These are phyloP conservation scores for Triadica sebifera DNA, from an alignment of 345 rosid genomes.

Conservation along the genomic window DNA sequence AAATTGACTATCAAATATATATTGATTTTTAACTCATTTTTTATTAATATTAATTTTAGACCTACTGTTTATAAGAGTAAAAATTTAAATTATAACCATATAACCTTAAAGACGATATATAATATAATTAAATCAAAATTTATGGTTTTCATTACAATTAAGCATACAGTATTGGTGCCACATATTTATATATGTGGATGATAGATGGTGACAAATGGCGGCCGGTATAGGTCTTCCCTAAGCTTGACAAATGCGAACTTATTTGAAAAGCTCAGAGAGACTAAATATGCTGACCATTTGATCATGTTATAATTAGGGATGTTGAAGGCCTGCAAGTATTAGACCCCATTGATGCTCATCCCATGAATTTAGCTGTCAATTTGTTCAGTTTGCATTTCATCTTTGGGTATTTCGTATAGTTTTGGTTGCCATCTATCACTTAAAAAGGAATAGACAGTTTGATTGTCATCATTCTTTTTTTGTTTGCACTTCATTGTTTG, in stretches of 20 bases:
- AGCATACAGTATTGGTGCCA: no score
- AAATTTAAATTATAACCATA: no score
- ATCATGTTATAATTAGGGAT: constrained; percentile 2
- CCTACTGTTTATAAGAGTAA: no score
- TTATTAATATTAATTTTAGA: no score
- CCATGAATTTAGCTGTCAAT: constrained; percentile 1
- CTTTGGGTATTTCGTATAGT: neutral
- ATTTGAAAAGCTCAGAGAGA: neutral
- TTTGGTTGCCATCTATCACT: neutral
- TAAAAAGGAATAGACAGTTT: neutral
- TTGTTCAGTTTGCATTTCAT: neutral
- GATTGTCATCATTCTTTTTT: neutral
- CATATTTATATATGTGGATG: no score
- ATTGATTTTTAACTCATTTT: no score
- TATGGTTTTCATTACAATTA: no score
- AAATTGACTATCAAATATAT: no score
- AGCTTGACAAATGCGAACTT: neutral
- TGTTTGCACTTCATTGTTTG: neutral
- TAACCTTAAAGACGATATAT: no score
- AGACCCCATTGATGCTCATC: neutral
- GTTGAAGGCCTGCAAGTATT: neutral
- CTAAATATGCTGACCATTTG: neutral
- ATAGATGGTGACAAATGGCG: neutral
- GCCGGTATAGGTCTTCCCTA: constrained; percentile 13
- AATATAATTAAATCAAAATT: no score